A percentile compares a stretch with the other conserved stretches of the same genome.
Conservation (phyloP, 1,139 yeast genomes). For the Kodamaea arcana region DNA sequence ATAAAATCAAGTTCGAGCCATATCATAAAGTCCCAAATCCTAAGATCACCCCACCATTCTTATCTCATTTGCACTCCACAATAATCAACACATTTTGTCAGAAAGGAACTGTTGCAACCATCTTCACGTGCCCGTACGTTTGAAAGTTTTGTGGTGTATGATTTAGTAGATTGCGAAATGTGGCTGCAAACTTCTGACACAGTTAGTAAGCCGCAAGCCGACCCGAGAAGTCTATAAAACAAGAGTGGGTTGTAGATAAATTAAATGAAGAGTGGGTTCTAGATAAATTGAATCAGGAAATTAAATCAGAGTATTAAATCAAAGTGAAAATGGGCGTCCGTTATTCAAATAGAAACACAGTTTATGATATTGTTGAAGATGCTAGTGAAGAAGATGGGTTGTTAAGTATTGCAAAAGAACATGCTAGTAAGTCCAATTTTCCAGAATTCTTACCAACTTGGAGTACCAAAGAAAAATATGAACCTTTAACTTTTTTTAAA, state of each 20-base stretch:
- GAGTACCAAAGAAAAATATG: constrained; percentile 40
- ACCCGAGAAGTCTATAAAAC: constrained; percentile 1
- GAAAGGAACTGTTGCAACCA: too few species aligned
- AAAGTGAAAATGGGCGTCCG: constrained; percentile 2
- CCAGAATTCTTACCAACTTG: constrained; percentile 50
- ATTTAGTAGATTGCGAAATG: constrained; percentile 3
- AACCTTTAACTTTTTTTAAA: constrained; percentile 45
- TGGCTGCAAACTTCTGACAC: constrained; percentile 7
- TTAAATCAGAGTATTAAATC: neutral
- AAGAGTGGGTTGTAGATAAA: too few species aligned
- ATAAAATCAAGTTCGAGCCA: too few species aligned
- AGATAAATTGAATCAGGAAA: neutral
- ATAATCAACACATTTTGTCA: neutral
- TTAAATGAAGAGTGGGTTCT: neutral
- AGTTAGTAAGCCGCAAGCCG: constrained; percentile 1
- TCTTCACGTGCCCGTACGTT: neutral
- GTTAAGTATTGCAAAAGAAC: constrained; percentile 23
- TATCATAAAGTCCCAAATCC: too few species aligned
- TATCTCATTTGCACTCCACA: neutral
- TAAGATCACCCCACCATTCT: too few species aligned
- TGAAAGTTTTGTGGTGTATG: neutral
- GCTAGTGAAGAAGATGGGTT: constrained; percentile 20
- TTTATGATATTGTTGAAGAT: constrained; percentile 9
- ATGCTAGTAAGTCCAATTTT: constrained; percentile 21
- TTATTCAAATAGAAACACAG: constrained; percentile 9